A percentile compares a stretch with the other conserved stretches of the same genome.
Evolutionary conservation across 2,329 filamentous ascomycete species (phyloP).

Genomic region (Exophiala sp.): DNA sequence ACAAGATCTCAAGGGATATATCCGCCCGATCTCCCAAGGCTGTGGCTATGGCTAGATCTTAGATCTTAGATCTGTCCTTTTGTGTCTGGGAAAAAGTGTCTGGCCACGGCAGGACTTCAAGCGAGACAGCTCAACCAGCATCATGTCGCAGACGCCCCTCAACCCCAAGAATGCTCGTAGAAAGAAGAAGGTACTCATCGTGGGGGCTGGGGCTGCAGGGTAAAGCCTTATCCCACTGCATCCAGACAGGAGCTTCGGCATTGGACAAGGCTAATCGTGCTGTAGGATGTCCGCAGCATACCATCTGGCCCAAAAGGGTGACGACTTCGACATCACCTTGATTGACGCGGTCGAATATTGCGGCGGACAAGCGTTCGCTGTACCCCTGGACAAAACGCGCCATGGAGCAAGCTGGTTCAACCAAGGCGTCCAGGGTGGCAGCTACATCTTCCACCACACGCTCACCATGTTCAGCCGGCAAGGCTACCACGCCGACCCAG

Average conservation of each 20-base stretch:
- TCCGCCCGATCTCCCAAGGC: not conserved
- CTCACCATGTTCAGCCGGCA: constrained; percentile 56
- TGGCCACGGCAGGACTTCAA: too few relatives aligned
- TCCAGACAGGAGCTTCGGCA: too few relatives aligned
- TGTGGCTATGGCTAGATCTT: not conserved
- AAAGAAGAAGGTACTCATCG: constrained; percentile 51
- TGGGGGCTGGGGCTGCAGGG: constrained; percentile 59
- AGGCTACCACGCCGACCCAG: constrained; percentile 52
- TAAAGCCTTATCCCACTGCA: constrained; percentile 23
- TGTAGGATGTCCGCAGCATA: constrained; percentile 42
- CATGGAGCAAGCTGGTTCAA: constrained; percentile 57
- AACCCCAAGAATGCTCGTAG: constrained; percentile 17
- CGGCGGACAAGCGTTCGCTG: constrained; percentile 56
- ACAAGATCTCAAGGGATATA: too few relatives aligned
- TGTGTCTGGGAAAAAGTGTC: too few relatives aligned
- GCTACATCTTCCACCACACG: constrained; percentile 57
- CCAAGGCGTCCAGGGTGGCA: constrained; percentile 57
- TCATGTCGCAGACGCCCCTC: constrained; percentile 20
- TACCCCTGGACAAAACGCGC: constrained; percentile 50
- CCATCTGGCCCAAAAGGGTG: constrained; percentile 59
- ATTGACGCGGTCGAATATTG: constrained; percentile 55
- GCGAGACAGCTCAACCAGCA: constrained; percentile 3
- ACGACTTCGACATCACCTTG: constrained; percentile 60
- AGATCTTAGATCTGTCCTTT: not conserved
- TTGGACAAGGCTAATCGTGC: too few relatives aligned